phyloP scores from a whole-genome alignment of 1,284 basidiomycete species.

The Nidula niveotomentosa region DNA sequence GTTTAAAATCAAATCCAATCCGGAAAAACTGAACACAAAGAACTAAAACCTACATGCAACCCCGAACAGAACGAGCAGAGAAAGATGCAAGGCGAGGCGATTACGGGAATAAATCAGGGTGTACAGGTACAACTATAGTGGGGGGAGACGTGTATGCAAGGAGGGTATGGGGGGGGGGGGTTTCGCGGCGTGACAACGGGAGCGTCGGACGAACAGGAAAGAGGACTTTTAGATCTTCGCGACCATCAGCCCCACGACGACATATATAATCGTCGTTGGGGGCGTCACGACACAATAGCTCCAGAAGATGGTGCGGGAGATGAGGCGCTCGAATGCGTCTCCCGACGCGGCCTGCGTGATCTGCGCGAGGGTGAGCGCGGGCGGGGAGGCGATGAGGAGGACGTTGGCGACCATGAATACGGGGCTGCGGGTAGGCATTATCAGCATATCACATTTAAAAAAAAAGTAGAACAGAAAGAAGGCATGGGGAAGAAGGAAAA shows the following conservation, averaged over 20 bases:
- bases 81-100: no score
- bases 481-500: constrained; percentile 6
- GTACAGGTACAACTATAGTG: no score
- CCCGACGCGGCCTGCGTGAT: constrained; percentile 88
- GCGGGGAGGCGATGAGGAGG: constrained; percentile 75
- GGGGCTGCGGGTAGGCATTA: constrained; percentile 46
- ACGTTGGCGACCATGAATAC: constrained; percentile 84
- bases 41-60: no score
- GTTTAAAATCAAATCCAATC: no score
- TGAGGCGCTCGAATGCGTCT: constrained; percentile 88
- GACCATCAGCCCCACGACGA: constrained; percentile 70
- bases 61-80: no score
- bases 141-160: no score
- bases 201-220: no score
- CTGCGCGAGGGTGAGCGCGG: constrained; percentile 82
- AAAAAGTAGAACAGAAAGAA: constrained; percentile 8
- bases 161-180: no score
- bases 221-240: constrained; percentile 29
- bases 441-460: constrained; percentile 6
- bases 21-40: no score
- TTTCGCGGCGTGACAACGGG: no score
- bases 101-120: no score
- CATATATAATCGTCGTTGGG: constrained; percentile 73
- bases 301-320: constrained; percentile 84
- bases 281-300: constrained; percentile 82